A percentile compares a stretch with the other conserved stretches of the same genome.
Conservation (phyloP, 2,329 filamentous ascomycete species). For the Penicillium sp. region DNA sequence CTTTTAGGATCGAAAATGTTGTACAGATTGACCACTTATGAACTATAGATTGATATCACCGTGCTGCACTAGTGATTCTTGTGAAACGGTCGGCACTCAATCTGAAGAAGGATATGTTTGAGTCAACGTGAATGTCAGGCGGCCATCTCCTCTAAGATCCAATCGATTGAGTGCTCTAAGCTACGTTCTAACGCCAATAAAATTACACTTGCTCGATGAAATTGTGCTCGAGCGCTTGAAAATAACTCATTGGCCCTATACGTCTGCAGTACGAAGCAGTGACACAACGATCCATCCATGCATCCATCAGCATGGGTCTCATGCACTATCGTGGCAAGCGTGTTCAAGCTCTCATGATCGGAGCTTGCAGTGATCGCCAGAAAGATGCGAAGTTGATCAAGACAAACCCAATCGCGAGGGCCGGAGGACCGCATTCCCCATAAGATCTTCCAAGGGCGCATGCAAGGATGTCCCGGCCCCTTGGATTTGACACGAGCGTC, state of each 20-base stretch:
- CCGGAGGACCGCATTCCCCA: slow-evolving; percentile 17
- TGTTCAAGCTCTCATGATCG: slow-evolving; percentile 5
- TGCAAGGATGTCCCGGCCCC: slow-evolving; percentile 25
- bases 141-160: background rate
- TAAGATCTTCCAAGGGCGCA: slow-evolving; percentile 19
- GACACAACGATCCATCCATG: background rate
- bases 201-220: background rate
- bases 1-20: background rate
- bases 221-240: background rate
- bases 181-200: background rate
- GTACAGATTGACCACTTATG: background rate
- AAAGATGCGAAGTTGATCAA: slow-evolving; percentile 4
- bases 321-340: slow-evolving; percentile 4
- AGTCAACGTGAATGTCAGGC: background rate
- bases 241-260: background rate
- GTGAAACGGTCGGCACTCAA: slow-evolving; percentile 13
- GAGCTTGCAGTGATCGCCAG: slow-evolving; percentile 6
- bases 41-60: background rate
- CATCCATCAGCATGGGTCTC: slow-evolving; percentile 4
- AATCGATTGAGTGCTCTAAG: background rate
- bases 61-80: slow-evolving; percentile 3
- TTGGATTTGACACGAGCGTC: slow-evolving; percentile 7
- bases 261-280: background rate
- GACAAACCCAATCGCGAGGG: slow-evolving; percentile 19
- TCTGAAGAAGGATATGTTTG: background rate